phyloP scores from a whole-genome alignment of 441 rosid genomes.

The Populus trichocarpa region DNA sequence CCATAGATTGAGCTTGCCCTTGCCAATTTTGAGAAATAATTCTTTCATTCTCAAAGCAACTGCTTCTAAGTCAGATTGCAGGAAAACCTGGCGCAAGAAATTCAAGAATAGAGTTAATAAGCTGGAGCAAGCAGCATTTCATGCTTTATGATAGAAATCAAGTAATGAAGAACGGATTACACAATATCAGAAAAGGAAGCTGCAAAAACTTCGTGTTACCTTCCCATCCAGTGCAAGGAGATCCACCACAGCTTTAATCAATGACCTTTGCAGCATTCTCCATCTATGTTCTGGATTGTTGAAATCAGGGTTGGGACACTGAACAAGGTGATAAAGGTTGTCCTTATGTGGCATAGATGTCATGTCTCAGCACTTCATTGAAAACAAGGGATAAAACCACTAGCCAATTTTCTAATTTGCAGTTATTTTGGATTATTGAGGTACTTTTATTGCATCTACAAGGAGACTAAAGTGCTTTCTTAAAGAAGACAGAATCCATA shows the following conservation, averaged over 20 bases:
- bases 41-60: slow-evolving; percentile 63
- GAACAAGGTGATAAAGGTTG: slow-evolving; percentile 12
- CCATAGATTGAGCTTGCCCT: too few species aligned
- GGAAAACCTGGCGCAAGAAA: slow-evolving; percentile 42
- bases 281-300: slow-evolving; percentile 59
- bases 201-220: too few species aligned
- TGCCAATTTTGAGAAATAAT: slow-evolving; percentile 47
- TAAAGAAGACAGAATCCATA: neutral
- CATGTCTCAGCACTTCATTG: neutral
- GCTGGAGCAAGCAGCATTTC: neutral
- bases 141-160: neutral
- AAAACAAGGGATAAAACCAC: slow-evolving; percentile 4
- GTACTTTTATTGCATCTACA: neutral
- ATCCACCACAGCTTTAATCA: slow-evolving; percentile 63
- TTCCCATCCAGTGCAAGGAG: slow-evolving; percentile 29
- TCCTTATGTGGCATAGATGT: neutral
- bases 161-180: neutral
- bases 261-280: slow-evolving; percentile 68
- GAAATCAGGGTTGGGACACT: slow-evolving; percentile 86
- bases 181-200: neutral
- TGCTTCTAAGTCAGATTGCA: slow-evolving; percentile 64
- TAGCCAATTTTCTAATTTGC: neutral
- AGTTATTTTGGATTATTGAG: neutral
- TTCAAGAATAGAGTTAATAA: slow-evolving; percentile 4
- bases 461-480: neutral